Evolutionary conservation across 495 filamentous ascomycete genomes (phyloP).

Genomic region (Neurospora intermedia): DNA sequence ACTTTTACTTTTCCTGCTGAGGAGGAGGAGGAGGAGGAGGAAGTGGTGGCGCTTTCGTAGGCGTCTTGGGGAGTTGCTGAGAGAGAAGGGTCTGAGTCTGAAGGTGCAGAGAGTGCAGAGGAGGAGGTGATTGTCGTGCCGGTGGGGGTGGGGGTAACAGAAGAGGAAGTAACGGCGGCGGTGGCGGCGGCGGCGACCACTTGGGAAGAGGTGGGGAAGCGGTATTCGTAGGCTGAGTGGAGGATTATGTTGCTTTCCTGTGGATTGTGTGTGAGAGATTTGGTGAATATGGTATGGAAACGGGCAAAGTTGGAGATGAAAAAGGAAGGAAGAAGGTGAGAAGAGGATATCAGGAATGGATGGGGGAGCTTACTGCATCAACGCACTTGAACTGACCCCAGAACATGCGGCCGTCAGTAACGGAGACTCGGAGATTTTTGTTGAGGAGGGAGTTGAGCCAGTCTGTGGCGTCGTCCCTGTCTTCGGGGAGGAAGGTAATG

Average conservation of each 20-base stretch:
- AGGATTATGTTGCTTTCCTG: slow-evolving; percentile 68
- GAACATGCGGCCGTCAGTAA: slow-evolving; percentile 80
- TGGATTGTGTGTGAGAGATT: too few species aligned
- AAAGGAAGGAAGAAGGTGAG: too few species aligned
- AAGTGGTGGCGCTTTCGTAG: neutral
- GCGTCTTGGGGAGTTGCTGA: slow-evolving; percentile 32
- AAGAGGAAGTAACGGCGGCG: neutral
- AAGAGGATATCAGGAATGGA: too few species aligned
- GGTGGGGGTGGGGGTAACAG: neutral
- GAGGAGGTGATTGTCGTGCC: neutral
- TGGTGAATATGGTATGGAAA: too few species aligned
- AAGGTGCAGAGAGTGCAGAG: neutral
- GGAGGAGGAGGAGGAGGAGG: neutral
- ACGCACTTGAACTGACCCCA: slow-evolving; percentile 87
- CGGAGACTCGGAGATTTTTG: slow-evolving; percentile 66
- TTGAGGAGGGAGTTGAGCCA: slow-evolving; percentile 47
- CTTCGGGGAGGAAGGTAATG: neutral
- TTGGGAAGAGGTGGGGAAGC: neutral
- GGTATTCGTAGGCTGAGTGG: slow-evolving; percentile 58
- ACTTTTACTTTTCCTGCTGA: slow-evolving; percentile 35
- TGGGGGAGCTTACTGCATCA: slow-evolving; percentile 51
- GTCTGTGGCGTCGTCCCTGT: slow-evolving; percentile 25
- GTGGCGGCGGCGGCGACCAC: neutral
- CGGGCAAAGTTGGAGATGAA: too few species aligned
- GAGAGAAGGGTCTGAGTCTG: neutral